phyloP scores from a whole-genome alignment of 148 eudicot species.

The Mesembryanthemum crystallinum region DNA sequence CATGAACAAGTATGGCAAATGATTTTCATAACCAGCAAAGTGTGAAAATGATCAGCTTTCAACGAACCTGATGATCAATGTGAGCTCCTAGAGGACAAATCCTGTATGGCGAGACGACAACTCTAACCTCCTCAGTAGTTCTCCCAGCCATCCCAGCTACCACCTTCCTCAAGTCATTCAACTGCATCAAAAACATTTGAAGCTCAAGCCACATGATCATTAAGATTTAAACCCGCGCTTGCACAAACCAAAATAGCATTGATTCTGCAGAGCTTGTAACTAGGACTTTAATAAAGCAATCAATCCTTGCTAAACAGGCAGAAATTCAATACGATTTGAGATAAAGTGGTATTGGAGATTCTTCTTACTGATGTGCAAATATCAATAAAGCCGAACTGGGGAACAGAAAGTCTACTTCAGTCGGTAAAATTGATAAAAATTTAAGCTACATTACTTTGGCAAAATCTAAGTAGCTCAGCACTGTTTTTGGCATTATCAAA shows the following conservation, averaged over 20 bases:
- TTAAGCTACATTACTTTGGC: not conserved
- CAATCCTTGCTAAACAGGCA: not conserved
- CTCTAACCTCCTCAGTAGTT: slow-evolving; percentile 55
- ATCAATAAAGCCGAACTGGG: not conserved
- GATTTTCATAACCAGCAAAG: not conserved
- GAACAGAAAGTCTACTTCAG: not conserved
- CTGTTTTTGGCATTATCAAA: not conserved
- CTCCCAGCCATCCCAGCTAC: slow-evolving; percentile 70
- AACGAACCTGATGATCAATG: slow-evolving; percentile 90
- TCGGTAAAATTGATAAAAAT: no score
- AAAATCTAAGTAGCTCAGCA: not conserved
- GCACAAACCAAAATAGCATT: not conserved
- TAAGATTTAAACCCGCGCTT: not conserved
- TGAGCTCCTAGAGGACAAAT: slow-evolving; percentile 99
- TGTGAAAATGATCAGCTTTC: not conserved
- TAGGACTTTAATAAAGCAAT: not conserved
- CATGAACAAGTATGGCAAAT: not conserved
- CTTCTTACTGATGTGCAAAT: not conserved
- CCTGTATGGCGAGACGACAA: slow-evolving; percentile 89
- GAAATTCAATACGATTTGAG: slow-evolving; percentile 1
- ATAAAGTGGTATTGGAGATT: not conserved
- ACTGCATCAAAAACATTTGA: slow-evolving; percentile 41
- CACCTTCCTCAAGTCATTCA: slow-evolving; percentile 48
- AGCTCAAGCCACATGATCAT: not conserved
- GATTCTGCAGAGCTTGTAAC: not conserved